phyloP scores from a whole-genome alignment of 2,329 filamentous ascomycete species.

The Aureobasidium sp. region DNA sequence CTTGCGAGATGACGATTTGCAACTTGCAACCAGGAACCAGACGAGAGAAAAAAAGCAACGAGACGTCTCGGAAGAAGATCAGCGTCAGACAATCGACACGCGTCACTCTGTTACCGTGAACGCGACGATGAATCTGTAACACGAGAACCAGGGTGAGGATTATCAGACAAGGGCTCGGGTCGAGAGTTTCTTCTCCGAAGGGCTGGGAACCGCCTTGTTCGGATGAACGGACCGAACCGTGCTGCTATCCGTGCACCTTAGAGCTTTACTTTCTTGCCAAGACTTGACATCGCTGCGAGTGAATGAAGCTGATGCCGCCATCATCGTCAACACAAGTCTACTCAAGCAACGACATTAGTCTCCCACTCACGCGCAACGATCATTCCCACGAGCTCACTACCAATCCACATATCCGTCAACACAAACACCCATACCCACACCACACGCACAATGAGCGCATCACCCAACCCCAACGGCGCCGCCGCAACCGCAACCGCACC shows the following conservation, averaged over 20 bases:
- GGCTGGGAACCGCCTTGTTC: not conserved
- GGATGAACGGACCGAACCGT: not conserved
- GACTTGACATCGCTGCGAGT: not conserved
- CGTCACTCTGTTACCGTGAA: not conserved
- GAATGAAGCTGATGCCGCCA: not conserved
- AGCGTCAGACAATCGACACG: not conserved
- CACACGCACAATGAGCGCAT: constrained; percentile 3
- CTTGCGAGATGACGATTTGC: constrained; percentile 8
- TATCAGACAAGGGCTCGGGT: not conserved
- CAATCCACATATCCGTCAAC: no score
- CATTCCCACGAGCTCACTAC: not conserved
- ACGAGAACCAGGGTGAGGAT: not conserved
- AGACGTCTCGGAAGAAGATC: not conserved
- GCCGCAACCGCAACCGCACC: not conserved
- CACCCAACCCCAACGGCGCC: not conserved
- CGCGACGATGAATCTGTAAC: constrained; percentile 1
- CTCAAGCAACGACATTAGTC: not conserved
- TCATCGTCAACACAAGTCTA: not conserved
- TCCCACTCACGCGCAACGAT: not conserved
- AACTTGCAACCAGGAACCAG: not conserved
- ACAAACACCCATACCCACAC: no score
- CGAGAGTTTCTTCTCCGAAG: not conserved
- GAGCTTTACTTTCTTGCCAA: not conserved
- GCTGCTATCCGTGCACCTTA: not conserved
- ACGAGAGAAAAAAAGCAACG: not conserved